These are phyloP conservation scores for Aspergillus homomorphus DNA, from an alignment of 495 filamentous ascomycete species.

Conservation along the genomic window DNA sequence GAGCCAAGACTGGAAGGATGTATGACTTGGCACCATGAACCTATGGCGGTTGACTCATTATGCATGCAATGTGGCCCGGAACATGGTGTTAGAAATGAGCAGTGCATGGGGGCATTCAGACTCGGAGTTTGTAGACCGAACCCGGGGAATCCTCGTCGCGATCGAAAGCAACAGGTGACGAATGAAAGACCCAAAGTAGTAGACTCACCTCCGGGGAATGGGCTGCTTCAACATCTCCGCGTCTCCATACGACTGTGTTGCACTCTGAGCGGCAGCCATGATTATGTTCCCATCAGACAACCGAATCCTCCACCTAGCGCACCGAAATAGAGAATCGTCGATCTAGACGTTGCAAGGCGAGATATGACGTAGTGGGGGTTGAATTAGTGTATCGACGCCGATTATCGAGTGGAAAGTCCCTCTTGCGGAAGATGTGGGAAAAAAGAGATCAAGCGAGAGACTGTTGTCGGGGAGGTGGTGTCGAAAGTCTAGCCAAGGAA, in stretches of 20 bases:
- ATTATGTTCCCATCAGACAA: conserved; percentile 43
- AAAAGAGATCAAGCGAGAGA: conserved; percentile 22
- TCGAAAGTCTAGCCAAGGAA: conserved; percentile 39
- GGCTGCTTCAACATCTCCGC: conserved; percentile 51
- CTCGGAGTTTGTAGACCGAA: not conserved
- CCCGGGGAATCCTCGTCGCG: not conserved
- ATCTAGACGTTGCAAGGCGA: conserved; percentile 2
- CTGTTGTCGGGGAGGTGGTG: conserved; percentile 20
- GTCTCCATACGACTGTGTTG: conserved; percentile 49
- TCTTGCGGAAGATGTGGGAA: conserved; percentile 1
- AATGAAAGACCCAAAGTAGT: conserved; percentile 8
- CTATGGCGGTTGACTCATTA: not conserved
- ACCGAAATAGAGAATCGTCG: conserved; percentile 11
- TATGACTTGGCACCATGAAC: not conserved
- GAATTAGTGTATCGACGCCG: conserved; percentile 12
- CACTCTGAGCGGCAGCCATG: conserved; percentile 49
- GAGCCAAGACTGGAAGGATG: not conserved
- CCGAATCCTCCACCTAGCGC: conserved; percentile 19
- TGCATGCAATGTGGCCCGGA: not conserved
- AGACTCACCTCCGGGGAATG: conserved; percentile 48
- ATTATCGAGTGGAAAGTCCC: conserved; percentile 1
- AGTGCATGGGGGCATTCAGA: not conserved
- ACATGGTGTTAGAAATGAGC: not conserved
- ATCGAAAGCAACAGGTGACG: not conserved
- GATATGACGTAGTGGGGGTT: conserved; percentile 7